Conservation (phyloP, 2,329 filamentous ascomycete species). For the Aspergillus tamarii region DNA sequence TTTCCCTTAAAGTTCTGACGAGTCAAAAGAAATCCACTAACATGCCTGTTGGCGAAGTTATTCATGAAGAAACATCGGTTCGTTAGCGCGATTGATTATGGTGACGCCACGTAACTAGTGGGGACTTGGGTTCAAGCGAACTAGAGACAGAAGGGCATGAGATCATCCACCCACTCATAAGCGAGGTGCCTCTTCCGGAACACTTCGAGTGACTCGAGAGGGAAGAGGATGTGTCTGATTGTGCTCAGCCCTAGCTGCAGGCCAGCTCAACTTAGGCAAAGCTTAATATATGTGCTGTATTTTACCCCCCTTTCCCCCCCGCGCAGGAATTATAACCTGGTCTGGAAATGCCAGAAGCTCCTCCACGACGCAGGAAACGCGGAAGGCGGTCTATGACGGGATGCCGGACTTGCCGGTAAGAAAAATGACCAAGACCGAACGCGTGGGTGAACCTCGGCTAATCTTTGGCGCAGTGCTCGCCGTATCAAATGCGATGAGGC, state of each 20-base stretch:
- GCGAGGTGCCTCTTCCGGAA: not conserved
- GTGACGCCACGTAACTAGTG: not conserved
- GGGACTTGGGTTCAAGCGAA: not conserved
- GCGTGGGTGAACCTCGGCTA: not conserved
- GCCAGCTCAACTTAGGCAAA: not conserved
- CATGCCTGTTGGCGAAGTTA: not conserved
- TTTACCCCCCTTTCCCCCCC: not conserved
- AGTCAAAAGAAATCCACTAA: not conserved
- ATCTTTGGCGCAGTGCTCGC: conserved; percentile 10
- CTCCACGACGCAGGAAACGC: conserved; percentile 1
- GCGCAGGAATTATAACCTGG: not conserved
- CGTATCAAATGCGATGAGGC: conserved; percentile 17
- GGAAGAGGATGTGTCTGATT: not conserved
- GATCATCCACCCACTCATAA: not conserved
- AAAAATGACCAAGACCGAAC: not conserved
- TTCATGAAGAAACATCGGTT: not conserved
- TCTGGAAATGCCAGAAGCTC: not conserved
- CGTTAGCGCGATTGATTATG: not conserved
- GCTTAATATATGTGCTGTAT: not conserved
- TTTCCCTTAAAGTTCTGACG: not conserved
- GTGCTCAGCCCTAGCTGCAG: not conserved
- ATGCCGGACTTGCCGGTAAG: conserved; percentile 17
- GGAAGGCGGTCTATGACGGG: conserved; percentile 12
- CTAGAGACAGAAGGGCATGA: not conserved
- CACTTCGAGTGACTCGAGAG: not conserved